Conservation (phyloP, 108 stramenopile genomes). For the Stephanodiscus triporus region DNA sequence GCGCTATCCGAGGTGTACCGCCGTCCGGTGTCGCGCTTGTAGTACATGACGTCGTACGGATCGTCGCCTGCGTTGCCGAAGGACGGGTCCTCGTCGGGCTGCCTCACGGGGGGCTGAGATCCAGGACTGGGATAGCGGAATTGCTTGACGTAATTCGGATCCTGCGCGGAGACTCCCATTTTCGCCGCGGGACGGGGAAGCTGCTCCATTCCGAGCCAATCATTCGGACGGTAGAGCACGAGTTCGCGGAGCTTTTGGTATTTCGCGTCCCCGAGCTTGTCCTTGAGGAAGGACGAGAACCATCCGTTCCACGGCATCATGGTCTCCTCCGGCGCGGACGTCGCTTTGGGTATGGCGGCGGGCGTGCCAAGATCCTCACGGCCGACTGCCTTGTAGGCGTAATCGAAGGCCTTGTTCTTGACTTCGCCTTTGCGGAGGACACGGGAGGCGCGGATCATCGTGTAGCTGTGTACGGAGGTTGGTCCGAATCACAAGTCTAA, state of each 20-base stretch:
- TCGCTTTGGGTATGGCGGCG: conserved; percentile 23
- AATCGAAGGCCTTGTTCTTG: conserved; percentile 16
- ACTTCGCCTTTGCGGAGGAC: conserved; percentile 28
- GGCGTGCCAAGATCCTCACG: conserved; percentile 36
- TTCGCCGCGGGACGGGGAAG: conserved; percentile 58
- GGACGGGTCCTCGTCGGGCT: conserved; percentile 48
- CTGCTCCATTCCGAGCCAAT: conserved; percentile 64
- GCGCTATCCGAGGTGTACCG: conserved; percentile 66
- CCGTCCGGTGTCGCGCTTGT: conserved; percentile 81
- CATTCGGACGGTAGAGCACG: conserved; percentile 72
- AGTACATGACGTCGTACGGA: conserved; percentile 86
- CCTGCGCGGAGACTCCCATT: conserved; percentile 55
- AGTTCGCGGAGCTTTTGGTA: conserved; percentile 54
- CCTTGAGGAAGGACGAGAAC: conserved; percentile 64
- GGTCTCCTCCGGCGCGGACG: conserved; percentile 54
- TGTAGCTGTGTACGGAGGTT: too few species aligned
- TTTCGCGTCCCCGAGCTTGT: conserved; percentile 62
- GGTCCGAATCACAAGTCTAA: too few species aligned
- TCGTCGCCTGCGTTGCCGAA: conserved; percentile 65
- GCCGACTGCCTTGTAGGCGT: conserved; percentile 40
- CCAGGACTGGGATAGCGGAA: conserved; percentile 89
- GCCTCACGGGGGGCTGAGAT: conserved; percentile 62
- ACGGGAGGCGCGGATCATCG: conserved; percentile 44
- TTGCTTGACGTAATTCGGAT: conserved; percentile 51
- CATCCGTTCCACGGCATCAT: conserved; percentile 92